Conservation (phyloP, 179 eudicot species). For the Amaranthus tricolor region DNA sequence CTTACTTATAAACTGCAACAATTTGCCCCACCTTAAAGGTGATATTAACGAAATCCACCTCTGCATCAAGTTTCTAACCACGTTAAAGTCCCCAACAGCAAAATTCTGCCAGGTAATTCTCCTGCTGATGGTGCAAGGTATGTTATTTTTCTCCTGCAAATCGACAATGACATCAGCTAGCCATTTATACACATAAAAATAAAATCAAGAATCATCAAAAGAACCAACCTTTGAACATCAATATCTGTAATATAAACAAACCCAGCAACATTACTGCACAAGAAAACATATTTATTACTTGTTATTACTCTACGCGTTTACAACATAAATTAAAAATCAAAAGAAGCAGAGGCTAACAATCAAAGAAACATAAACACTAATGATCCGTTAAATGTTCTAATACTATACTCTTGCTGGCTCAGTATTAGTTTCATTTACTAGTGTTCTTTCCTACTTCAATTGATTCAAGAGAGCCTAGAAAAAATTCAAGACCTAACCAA, state of each 20-base stretch:
- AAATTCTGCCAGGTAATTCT: slow-evolving; percentile 64
- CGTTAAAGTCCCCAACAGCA: slow-evolving; percentile 70
- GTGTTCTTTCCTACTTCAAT: neutral
- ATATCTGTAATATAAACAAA: slow-evolving; percentile 80
- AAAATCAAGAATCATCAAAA: neutral
- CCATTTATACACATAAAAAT: neutral
- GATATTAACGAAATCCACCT: neutral
- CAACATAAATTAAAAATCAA: neutral
- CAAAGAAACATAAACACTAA: neutral
- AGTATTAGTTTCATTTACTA: neutral
- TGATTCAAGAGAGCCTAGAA: neutral
- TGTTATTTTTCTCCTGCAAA: slow-evolving; percentile 68
- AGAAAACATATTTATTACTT: slow-evolving; percentile 1
- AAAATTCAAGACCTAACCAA: neutral
- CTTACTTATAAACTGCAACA: neutral
- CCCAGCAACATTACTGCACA: slow-evolving; percentile 86
- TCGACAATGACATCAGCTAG: neutral
- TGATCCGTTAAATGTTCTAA: neutral
- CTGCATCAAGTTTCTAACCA: slow-evolving; percentile 58
- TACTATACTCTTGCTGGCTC: neutral
- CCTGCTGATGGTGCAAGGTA: slow-evolving; percentile 92
- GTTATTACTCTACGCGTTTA: neutral
- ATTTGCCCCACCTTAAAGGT: neutral
- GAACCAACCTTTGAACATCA: slow-evolving; percentile 67
- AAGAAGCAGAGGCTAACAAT: neutral